A percentile compares a stretch with the other conserved stretches of the same genome.
Conservation (phyloP, 495 filamentous ascomycete genomes). For the Immersiella caudata region DNA sequence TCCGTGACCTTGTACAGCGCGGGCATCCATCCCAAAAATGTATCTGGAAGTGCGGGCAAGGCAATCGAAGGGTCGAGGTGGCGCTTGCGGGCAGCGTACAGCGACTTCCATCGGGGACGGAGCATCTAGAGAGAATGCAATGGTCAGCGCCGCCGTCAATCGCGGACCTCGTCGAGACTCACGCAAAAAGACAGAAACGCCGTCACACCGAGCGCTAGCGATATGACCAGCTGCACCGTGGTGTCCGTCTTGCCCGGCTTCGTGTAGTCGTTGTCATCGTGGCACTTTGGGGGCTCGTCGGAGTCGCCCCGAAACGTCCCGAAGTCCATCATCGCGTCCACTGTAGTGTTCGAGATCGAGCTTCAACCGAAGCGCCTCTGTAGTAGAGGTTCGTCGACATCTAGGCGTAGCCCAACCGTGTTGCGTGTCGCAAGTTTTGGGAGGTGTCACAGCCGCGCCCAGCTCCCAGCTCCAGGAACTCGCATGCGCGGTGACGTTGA, state of each 20-base stretch:
- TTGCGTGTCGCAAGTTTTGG: background rate
- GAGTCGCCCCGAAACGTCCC: constrained; percentile 8
- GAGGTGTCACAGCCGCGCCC: background rate
- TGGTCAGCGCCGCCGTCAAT: background rate
- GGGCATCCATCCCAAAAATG: constrained; percentile 92
- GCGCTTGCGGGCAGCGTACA: constrained; percentile 88
- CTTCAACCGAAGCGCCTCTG: background rate
- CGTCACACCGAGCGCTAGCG: constrained; percentile 51
- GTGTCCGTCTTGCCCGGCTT: constrained; percentile 46
- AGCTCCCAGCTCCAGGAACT: background rate
- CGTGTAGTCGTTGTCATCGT: constrained; percentile 30
- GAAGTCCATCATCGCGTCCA: constrained; percentile 27
- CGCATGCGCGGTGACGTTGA: constrained; percentile 20
- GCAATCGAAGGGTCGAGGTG: constrained; percentile 67
- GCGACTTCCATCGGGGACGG: constrained; percentile 85
- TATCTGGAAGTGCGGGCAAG: constrained; percentile 82
- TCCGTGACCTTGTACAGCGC: constrained; percentile 86
- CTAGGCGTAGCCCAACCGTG: background rate
- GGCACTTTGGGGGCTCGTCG: constrained; percentile 26
- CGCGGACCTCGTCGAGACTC: constrained; percentile 21
- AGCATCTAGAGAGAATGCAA: constrained; percentile 54
- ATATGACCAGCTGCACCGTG: constrained; percentile 57
- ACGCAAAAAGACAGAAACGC: constrained; percentile 59
- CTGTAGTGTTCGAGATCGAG: background rate
- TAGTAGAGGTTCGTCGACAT: background rate